Percentiles rank a stretch among this genome's conserved stretches.
Conservation (phyloP, 108 stramenopile genomes). For the Fragilaria crotonensis region DNA sequence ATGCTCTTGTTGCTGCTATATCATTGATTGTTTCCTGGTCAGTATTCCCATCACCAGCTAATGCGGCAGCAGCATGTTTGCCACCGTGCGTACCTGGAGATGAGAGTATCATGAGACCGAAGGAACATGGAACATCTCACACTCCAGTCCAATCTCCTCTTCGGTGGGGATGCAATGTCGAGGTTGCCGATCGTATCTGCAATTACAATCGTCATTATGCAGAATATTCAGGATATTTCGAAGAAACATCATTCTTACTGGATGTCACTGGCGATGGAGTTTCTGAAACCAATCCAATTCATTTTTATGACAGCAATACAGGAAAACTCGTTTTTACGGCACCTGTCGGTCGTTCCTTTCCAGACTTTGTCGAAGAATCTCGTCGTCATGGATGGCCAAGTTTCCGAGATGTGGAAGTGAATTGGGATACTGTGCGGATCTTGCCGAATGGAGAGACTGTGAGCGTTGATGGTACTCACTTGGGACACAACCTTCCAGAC, state of each 20-base stretch:
- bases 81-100: constrained; percentile 81
- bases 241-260: constrained; percentile 45
- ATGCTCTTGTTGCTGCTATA: no score
- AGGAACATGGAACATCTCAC: constrained; percentile 19
- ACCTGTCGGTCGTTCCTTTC: constrained; percentile 53
- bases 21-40: no score
- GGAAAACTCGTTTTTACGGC: constrained; percentile 69
- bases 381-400: constrained; percentile 72
- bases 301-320: constrained; percentile 83
- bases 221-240: constrained; percentile 72
- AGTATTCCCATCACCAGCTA: no score
- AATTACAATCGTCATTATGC: constrained; percentile 84
- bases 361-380: constrained; percentile 61
- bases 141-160: constrained; percentile 56
- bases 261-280: constrained; percentile 19
- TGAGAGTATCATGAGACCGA: constrained; percentile 66
- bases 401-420: constrained; percentile 37
- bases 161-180: constrained; percentile 66
- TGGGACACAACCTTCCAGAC: constrained; percentile 75
- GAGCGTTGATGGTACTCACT: constrained; percentile 47
- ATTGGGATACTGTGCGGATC: constrained; percentile 77
- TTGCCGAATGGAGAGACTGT: constrained; percentile 78
- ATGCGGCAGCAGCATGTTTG: neutral
- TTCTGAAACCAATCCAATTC: constrained; percentile 10
- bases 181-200: constrained; percentile 72